Evolutionary conservation across 495 filamentous ascomycete genomes (phyloP).

Genomic region (Tuber calosporum): DNA sequence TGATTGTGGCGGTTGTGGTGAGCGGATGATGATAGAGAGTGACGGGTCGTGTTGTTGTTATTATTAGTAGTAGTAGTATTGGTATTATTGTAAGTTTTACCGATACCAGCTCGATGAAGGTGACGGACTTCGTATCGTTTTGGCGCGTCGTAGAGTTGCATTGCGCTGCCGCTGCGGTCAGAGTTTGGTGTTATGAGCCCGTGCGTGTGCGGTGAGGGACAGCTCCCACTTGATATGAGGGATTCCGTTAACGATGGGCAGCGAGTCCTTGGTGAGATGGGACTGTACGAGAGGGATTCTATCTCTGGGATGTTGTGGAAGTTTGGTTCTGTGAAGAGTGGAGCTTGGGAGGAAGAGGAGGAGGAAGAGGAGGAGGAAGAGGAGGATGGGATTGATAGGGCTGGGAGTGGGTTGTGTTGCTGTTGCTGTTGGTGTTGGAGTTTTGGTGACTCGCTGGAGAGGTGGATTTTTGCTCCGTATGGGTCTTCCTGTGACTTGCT

Average conservation of each 20-base stretch:
- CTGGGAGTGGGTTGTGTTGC: neutral
- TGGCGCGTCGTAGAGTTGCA: neutral
- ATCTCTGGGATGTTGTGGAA: conserved; percentile 28
- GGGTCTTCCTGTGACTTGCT: neutral
- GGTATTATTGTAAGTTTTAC: neutral
- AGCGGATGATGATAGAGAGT: conserved; percentile 5
- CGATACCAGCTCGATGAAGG: neutral
- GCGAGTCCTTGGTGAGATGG: conserved; percentile 36
- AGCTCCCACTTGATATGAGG: conserved; percentile 23
- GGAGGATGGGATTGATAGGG: neutral
- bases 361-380: no score
- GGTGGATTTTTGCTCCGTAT: neutral
- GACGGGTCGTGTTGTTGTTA: neutral
- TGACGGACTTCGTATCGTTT: neutral
- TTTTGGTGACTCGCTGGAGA: neutral
- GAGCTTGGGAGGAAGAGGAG: neutral
- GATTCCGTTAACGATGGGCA: conserved; percentile 37
- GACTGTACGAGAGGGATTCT: conserved; percentile 26
- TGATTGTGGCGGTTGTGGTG: conserved; percentile 21
- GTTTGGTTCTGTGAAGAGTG: conserved; percentile 1
- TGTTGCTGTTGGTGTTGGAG: neutral
- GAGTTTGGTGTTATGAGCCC: conserved; percentile 30
- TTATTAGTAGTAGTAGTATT: neutral
- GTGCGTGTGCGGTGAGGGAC: conserved; percentile 24
- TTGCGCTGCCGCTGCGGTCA: conserved; percentile 18